phyloP scores from a whole-genome alignment of 352 stramenopile genomes.

The Globisporangium viniferum region DNA sequence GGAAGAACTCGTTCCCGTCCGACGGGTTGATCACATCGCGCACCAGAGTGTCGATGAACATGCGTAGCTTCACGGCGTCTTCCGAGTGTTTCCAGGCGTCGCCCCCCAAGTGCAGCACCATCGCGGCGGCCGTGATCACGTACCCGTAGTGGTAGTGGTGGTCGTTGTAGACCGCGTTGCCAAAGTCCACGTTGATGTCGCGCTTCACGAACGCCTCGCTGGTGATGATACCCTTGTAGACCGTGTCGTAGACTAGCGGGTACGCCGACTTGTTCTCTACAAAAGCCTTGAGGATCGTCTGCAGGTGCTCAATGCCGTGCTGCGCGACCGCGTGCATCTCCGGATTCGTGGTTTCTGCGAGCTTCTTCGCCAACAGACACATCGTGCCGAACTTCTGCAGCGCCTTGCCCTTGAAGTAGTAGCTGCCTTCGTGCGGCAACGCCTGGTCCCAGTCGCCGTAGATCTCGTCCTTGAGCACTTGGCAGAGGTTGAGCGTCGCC shows the following conservation, averaged over 20 bases:
- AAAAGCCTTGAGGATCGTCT: constrained; percentile 43
- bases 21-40: constrained; percentile 44
- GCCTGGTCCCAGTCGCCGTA: constrained; percentile 52
- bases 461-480: constrained; percentile 59
- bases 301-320: constrained; percentile 43
- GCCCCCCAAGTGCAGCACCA: constrained; percentile 40
- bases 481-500: constrained; percentile 31
- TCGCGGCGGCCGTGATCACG: constrained; percentile 47
- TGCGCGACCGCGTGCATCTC: constrained; percentile 43
- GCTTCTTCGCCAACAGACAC: constrained; percentile 62
- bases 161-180: constrained; percentile 72
- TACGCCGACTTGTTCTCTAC: constrained; percentile 41
- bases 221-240: constrained; percentile 66
- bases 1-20: constrained; percentile 40
- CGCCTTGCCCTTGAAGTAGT: constrained; percentile 84
- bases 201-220: constrained; percentile 50
- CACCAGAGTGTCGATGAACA: constrained; percentile 48
- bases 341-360: constrained; percentile 54
- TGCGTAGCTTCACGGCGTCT: constrained; percentile 34
- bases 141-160: constrained; percentile 80
- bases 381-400: constrained; percentile 79
- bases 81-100: constrained; percentile 32
- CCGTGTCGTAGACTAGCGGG: constrained; percentile 63
- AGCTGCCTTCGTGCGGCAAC: constrained; percentile 61
- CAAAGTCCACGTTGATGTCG: constrained; percentile 73